These are phyloP conservation scores for Saksenaea oblongispora DNA, from an alignment of 371 early-diverging fungal species.

Conservation along the genomic window DNA sequence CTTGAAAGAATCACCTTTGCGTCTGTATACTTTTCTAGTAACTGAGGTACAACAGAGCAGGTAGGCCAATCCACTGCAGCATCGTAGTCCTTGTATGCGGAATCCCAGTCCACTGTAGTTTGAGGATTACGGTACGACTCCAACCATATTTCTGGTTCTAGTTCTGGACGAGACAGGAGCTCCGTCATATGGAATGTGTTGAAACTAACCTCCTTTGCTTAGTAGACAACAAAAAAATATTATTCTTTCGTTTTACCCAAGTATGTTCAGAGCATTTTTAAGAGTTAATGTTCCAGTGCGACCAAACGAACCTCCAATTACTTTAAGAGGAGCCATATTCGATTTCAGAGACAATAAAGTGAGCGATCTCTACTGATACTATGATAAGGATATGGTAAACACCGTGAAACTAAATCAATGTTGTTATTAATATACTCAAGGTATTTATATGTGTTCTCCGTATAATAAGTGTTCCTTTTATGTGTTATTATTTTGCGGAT, in stretches of 20 bases:
- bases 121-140: slow-evolving; percentile 11
- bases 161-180: background rate
- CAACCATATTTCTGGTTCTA: background rate
- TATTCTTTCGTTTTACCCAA: slow-evolving; percentile 10
- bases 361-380: background rate
- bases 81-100: slow-evolving; percentile 12
- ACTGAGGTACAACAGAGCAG: background rate
- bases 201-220: background rate
- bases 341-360: background rate
- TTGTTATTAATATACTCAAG: too few species aligned
- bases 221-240: background rate
- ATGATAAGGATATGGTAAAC: too few species aligned
- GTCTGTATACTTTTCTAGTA: background rate
- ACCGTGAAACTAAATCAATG: too few species aligned
- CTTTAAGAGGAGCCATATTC: slow-evolving; percentile 11
- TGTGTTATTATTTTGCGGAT: too few species aligned
- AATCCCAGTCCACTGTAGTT: slow-evolving; percentile 8
- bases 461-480: too few species aligned
- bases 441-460: too few species aligned
- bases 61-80: slow-evolving; percentile 22
- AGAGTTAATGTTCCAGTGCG: slow-evolving; percentile 16
- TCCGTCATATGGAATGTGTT: slow-evolving; percentile 14
- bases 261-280: slow-evolving; percentile 6
- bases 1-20: slow-evolving; percentile 4
- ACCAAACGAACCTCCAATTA: slow-evolving; percentile 13